A percentile compares a stretch with the other conserved stretches of the same genome.
phyloP scores from a whole-genome alignment of 2,329 filamentous ascomycete genomes.

The Xylaria arbuscula region DNA sequence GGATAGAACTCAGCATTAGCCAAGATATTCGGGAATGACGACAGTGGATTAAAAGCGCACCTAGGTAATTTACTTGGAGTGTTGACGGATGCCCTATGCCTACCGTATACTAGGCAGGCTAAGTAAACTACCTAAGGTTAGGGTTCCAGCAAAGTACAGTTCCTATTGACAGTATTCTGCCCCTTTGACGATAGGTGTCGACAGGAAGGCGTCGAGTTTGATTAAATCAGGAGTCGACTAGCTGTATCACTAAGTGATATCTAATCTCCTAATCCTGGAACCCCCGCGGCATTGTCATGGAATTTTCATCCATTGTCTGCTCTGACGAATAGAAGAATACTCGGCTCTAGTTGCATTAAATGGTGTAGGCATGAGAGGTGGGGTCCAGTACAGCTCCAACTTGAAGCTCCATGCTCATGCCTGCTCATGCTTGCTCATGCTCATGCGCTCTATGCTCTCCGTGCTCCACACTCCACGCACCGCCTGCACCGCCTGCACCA shows the following conservation, averaged over 20 bases:
- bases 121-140: not conserved
- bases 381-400: slow-evolving; percentile 4
- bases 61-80: not conserved
- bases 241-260: slow-evolving; percentile 4
- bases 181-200: slow-evolving; percentile 8
- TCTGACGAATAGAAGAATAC: slow-evolving; percentile 17
- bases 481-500: not conserved
- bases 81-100: not conserved
- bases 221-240: slow-evolving; percentile 12
- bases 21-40: not conserved
- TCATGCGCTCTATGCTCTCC: not conserved
- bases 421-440: not conserved
- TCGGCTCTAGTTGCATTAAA: slow-evolving; percentile 10
- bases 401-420: slow-evolving; percentile 9
- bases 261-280: not conserved
- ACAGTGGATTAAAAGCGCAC: not conserved
- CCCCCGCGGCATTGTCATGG: not conserved
- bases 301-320: not conserved
- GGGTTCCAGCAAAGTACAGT: not conserved
- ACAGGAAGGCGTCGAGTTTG: not conserved
- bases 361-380: not conserved
- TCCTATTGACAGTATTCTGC: not conserved
- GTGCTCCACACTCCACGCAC: slow-evolving; percentile 7
- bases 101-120: not conserved
- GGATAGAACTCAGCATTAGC: not conserved